These are phyloP conservation scores for Aspergillus pseudonomiae DNA, from an alignment of 2,329 filamentous ascomycete genomes.

Conservation along the genomic window DNA sequence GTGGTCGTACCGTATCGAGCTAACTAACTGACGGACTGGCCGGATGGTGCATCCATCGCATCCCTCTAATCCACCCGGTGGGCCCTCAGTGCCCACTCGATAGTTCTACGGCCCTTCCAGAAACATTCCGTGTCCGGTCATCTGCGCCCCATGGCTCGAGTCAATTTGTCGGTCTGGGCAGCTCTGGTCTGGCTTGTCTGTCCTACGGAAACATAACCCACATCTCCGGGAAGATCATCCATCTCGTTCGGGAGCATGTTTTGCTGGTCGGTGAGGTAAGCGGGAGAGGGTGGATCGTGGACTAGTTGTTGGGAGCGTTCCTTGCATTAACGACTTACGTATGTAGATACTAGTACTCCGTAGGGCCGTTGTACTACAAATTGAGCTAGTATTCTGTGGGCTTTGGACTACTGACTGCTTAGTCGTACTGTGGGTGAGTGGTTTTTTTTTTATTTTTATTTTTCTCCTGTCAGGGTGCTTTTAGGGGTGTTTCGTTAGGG, in stretches of 20 bases:
- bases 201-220: not conserved
- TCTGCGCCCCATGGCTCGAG: slow-evolving; percentile 2
- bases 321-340: not conserved
- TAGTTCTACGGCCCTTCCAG: slow-evolving; percentile 27
- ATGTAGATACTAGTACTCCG: not conserved
- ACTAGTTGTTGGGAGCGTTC: not conserved
- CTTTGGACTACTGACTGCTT: not conserved
- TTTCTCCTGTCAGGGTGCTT: not conserved
- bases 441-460: not conserved
- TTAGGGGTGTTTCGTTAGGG: not conserved
- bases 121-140: slow-evolving; percentile 18
- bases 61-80: slow-evolving; percentile 6
- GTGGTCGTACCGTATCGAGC: not conserved
- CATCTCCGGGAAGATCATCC: slow-evolving; percentile 1
- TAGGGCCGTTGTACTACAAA: not conserved
- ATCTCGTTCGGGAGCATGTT: not conserved
- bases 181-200: slow-evolving; percentile 5
- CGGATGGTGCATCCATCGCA: not conserved
- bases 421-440: not conserved
- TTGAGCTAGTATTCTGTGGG: not conserved
- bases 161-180: slow-evolving; percentile 3
- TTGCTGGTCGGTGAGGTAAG: not conserved
- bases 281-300: not conserved
- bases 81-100: slow-evolving; percentile 2
- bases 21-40: slow-evolving; percentile 3